A percentile compares a stretch with the other conserved stretches of the same genome.
phyloP scores from a whole-genome alignment of 2,329 filamentous ascomycete species.

The Sarocladium strictum region DNA sequence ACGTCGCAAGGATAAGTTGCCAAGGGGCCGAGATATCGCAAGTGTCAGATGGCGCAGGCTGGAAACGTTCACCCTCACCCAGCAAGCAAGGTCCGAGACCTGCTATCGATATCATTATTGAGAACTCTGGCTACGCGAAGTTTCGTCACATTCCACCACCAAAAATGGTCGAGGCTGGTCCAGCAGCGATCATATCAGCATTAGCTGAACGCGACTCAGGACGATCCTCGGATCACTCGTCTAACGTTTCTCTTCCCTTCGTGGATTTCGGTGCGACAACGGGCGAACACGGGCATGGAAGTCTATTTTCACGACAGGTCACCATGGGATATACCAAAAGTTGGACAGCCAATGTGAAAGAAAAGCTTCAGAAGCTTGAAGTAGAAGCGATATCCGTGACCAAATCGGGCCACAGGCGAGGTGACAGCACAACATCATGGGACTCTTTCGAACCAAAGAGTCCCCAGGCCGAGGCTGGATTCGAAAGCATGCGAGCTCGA shows the following conservation, averaged over 20 bases:
- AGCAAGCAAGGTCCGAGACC: constrained; percentile 22
- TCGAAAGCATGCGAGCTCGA: constrained; percentile 43
- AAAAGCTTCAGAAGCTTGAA: constrained; percentile 35
- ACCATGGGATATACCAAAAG: constrained; percentile 51
- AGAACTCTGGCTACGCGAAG: constrained; percentile 51
- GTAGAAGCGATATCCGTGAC: constrained; percentile 16
- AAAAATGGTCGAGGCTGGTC: constrained; percentile 25
- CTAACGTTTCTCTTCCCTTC: constrained; percentile 8
- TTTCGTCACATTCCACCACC: constrained; percentile 44
- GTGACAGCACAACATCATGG: constrained; percentile 19
- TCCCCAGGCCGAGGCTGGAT: constrained; percentile 27
- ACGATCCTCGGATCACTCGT: not conserved
- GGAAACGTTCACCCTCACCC: constrained; percentile 7
- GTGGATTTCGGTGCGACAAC: constrained; percentile 11
- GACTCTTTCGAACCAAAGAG: constrained; percentile 15
- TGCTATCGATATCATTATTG: constrained; percentile 45
- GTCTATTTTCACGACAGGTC: constrained; percentile 46
- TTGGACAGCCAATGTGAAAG: constrained; percentile 39
- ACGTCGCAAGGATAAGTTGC: constrained; percentile 60
- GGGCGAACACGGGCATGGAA: not conserved
- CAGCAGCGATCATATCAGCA: constrained; percentile 5
- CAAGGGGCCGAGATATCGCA: constrained; percentile 23
- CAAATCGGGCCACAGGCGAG: constrained; percentile 21
- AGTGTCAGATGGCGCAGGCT: constrained; percentile 10
- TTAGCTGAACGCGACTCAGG: constrained; percentile 4